Conservation (phyloP, 2,329 filamentous ascomycete genomes). For the Drechslerella coelobrocha region DNA sequence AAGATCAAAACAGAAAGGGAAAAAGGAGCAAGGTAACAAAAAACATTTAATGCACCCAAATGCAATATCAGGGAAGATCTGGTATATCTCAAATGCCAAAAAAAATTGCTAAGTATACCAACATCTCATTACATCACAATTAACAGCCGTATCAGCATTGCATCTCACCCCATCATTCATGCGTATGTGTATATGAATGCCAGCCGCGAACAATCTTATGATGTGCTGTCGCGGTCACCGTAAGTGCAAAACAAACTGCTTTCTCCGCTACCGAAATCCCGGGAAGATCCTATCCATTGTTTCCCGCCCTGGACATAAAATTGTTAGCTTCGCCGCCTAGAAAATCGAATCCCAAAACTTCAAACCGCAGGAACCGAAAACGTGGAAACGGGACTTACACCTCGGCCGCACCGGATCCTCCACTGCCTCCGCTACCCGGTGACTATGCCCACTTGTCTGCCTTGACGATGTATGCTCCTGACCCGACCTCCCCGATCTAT, state of each 20-base stretch:
- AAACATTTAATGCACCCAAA: too few species aligned
- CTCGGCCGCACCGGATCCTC: constrained; percentile 39
- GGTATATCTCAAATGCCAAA: too few species aligned
- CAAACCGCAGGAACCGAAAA: neutral
- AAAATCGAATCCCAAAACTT: neutral
- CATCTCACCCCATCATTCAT: too few species aligned
- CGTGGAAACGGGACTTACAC: constrained; percentile 26
- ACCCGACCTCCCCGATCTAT: constrained; percentile 12
- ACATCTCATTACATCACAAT: too few species aligned
- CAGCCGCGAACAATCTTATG: too few species aligned
- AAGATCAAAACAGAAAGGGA: neutral
- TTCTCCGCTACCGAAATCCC: constrained; percentile 32
- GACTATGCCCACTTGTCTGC: constrained; percentile 11
- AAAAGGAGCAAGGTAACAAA: too few species aligned
- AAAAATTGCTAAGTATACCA: too few species aligned
- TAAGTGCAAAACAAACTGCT: neutral
- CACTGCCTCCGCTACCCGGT: constrained; percentile 14
- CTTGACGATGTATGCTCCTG: neutral
- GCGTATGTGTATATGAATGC: too few species aligned
- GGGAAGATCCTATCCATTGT: constrained; percentile 50
- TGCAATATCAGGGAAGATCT: too few species aligned
- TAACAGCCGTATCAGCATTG: too few species aligned
- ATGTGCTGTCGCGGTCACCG: too few species aligned
- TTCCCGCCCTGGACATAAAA: constrained; percentile 22
- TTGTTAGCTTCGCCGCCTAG: neutral